Evolutionary conservation across 1,284 basidiomycete species (phyloP).

Genomic region (Leccinum ponderosum): DNA sequence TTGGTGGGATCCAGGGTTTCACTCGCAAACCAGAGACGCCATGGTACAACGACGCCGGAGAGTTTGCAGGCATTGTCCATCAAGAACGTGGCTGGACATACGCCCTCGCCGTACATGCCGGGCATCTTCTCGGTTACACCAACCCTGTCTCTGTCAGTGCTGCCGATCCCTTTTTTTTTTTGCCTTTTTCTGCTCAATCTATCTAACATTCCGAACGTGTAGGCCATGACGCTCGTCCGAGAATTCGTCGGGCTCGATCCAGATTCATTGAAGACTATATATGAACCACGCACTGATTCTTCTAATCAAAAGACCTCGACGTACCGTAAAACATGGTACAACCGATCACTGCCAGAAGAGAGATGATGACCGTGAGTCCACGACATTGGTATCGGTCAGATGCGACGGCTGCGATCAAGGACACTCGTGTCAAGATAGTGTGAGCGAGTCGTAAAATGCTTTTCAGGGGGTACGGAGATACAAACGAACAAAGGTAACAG

Average conservation of each 20-base stretch:
- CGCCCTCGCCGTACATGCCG: constrained; percentile 54
- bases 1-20: constrained; percentile 73
- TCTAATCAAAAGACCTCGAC: constrained; percentile 3
- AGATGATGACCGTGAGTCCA: constrained; percentile 40
- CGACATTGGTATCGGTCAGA: constrained; percentile 48
- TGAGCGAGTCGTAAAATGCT: neutral
- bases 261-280: constrained; percentile 24
- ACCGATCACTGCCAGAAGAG: constrained; percentile 41
- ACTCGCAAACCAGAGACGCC: constrained; percentile 64
- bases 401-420: constrained; percentile 40
- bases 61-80: constrained; percentile 67
- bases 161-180: neutral
- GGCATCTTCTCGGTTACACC: constrained; percentile 55
- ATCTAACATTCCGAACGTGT: neutral
- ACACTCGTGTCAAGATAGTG: constrained; percentile 28
- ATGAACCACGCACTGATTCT: constrained; percentile 32
- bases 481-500: constrained; percentile 41
- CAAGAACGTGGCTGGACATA: constrained; percentile 73
- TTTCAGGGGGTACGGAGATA: neutral
- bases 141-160: constrained; percentile 52
- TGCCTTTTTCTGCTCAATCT: too few species aligned
- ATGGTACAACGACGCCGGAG: constrained; percentile 57
- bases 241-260: constrained; percentile 45
- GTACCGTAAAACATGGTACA: constrained; percentile 49
- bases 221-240: constrained; percentile 57